These are phyloP conservation scores for Myriosclerotinia duriaeana DNA, from an alignment of 2,329 filamentous ascomycete genomes.

Conservation along the genomic window DNA sequence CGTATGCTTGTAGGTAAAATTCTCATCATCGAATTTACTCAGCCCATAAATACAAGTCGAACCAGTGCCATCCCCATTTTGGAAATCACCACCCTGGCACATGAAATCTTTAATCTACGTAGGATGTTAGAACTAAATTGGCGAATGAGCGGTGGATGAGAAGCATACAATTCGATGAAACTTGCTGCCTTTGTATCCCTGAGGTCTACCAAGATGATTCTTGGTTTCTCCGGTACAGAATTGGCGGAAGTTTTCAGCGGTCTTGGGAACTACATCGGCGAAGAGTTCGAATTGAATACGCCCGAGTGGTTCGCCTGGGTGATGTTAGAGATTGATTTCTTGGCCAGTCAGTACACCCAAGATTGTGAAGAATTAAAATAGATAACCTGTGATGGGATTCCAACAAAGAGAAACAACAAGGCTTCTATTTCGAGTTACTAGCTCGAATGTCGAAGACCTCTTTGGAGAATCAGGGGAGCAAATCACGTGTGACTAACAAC, in stretches of 20 bases:
- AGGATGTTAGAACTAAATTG: neutral
- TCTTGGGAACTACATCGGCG: constrained; percentile 77
- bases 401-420: constrained; percentile 7
- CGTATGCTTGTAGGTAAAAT: constrained; percentile 79
- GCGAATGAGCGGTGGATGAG: neutral
- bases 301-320: constrained; percentile 75
- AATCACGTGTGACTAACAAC: constrained; percentile 2
- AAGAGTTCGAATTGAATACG: constrained; percentile 91
- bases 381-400: constrained; percentile 34
- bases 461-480: no score
- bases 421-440: neutral
- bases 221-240: constrained; percentile 95
- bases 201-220: constrained; percentile 70
- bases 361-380: neutral
- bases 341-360: no score
- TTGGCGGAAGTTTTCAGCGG: constrained; percentile 94
- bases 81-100: constrained; percentile 95
- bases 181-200: constrained; percentile 92
- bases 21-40: constrained; percentile 85
- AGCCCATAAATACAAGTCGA: constrained; percentile 85
- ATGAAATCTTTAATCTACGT: constrained; percentile 84
- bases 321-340: constrained; percentile 16
- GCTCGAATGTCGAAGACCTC: neutral
- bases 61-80: constrained; percentile 89
- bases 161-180: constrained; percentile 84